phyloP scores from a whole-genome alignment of 257 asterid genomes.

The Forsythia suspensa region DNA sequence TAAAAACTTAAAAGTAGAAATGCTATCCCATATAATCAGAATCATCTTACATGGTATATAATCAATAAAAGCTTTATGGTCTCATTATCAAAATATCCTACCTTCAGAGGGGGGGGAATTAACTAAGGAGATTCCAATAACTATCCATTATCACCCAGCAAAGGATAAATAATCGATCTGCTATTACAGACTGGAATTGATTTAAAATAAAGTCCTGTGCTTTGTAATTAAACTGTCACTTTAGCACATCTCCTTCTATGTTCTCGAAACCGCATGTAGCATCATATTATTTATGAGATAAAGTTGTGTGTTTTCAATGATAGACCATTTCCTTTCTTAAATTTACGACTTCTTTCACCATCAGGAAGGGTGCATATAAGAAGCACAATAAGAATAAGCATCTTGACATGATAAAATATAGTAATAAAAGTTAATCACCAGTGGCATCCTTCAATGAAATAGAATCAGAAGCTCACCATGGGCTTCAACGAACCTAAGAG shows the following conservation, averaged over 20 bases:
- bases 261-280: neutral
- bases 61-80: neutral
- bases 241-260: neutral
- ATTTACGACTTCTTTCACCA: neutral
- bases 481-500: slow-evolving; percentile 88
- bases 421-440: slow-evolving; percentile 3
- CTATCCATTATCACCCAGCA: neutral
- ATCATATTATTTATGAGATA: neutral
- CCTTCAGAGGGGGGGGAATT: neutral
- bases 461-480: slow-evolving; percentile 57
- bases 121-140: neutral
- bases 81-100: neutral
- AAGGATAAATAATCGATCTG: neutral
- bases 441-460: neutral
- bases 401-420: slow-evolving; percentile 1
- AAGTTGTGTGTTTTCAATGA: neutral
- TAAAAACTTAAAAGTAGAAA: neutral
- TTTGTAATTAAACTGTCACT: neutral
- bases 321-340: neutral
- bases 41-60: neutral
- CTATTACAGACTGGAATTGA: neutral
- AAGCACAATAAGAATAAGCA: slow-evolving; percentile 9
- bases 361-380: neutral
- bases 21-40: neutral
- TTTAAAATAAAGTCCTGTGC: slow-evolving; percentile 4